These are phyloP conservation scores for Poteriospumella lacustris DNA, from an alignment of 108 stramenopile species.

Conservation along the genomic window DNA sequence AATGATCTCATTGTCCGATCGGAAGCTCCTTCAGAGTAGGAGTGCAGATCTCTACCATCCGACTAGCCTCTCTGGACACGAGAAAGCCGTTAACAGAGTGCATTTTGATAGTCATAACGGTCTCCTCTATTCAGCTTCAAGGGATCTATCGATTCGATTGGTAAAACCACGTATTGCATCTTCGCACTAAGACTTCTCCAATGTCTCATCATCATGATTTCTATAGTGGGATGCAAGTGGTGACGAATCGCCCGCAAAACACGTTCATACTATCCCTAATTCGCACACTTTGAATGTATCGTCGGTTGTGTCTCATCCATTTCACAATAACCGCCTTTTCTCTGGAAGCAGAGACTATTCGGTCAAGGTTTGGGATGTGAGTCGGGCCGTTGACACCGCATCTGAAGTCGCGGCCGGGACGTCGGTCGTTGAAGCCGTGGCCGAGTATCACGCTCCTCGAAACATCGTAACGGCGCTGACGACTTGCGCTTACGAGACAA, in stretches of 20 bases:
- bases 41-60: neutral
- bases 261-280: neutral
- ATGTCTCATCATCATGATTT: neutral
- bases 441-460: constrained; percentile 11
- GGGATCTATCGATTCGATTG: constrained; percentile 17
- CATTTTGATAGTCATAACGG: neutral
- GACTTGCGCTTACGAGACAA: neutral
- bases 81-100: constrained; percentile 26
- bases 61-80: neutral
- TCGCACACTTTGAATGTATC: neutral
- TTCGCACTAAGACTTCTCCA: neutral
- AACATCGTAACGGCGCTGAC: constrained; percentile 13
- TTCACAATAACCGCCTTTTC: neutral
- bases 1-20: neutral
- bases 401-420: too few relatives aligned
- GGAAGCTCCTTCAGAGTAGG: neutral
- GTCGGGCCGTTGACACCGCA: too few relatives aligned
- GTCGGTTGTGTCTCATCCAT: neutral
- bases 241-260: neutral
- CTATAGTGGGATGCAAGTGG: neutral
- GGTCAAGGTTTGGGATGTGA: constrained; percentile 25
- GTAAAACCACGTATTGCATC: neutral
- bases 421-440: neutral
- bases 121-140: neutral
- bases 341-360: constrained; percentile 27